Base-by-base conservation (phyloP, 495 filamentous ascomycete species). In the Parmelia sp. region DNA sequence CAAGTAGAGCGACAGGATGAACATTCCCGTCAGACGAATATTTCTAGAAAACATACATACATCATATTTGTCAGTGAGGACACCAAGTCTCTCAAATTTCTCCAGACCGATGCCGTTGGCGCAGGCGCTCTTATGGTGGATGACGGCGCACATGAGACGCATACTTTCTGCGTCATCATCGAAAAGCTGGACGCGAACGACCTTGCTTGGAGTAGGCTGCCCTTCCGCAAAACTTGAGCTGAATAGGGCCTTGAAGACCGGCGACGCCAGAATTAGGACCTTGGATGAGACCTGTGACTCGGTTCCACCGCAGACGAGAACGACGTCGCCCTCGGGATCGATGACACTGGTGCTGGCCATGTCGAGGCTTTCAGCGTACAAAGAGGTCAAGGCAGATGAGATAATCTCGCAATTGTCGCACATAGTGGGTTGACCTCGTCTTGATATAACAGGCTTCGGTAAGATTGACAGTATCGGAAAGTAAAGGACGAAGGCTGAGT, bases 211-310 rank as follows among this genome's bases (percentile, higher is more conserved):
- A 45, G 12, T 33, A 11, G 42, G 39, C 29, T 56, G 36, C n/a
- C 47, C 60, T 62, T 62, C 33, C 36, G 33, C 60, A 62, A 62
- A 62, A 29, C 23, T 53, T 14, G 76, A 78, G 81, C 47, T 9
- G 15, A 65, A 65, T 11, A 65, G 36, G n/a, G 63, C 44, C 9
- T 39, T 63, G 57, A 63, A 65, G 12, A 65, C 59, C 19, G 59
- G 40, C 8, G 64, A 65, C 15, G 58, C 59, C 47, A 65, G 60
- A 27, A 45, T 31, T 23, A 66, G 37, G 39, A 64, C 47, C 31
- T 63, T 61, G 29, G 64, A 66, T 29, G 60, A 64, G 64, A 57
- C 64, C 21, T 55, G 39, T 14, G 47, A 29, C n/a, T 37, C 40
- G 8, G 1, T 66, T 14, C 37, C 25, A 19, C 37, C 59, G 33